Evolutionary conservation across 805 yeast genomes (phyloP).

Genomic region (Peterozyma toletana): DNA sequence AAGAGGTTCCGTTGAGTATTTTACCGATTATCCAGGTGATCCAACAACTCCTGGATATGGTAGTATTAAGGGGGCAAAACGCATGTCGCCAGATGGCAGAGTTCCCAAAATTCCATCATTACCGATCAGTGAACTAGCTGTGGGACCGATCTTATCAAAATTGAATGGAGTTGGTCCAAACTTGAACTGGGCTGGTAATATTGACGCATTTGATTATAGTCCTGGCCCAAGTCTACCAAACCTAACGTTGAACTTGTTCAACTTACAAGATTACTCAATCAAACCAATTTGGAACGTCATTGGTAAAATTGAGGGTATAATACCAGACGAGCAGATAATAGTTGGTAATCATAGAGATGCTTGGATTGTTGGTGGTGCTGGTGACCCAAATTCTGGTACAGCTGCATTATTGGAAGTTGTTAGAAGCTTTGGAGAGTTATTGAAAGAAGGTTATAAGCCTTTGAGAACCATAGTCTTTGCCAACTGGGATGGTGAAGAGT

Average conservation of each 20-base stretch:
- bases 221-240: constrained; percentile 34
- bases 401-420: constrained; percentile 44
- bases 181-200: constrained; percentile 30
- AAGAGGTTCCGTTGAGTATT: constrained; percentile 52
- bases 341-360: constrained; percentile 53
- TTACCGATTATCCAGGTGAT: constrained; percentile 63
- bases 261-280: constrained; percentile 32
- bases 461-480: constrained; percentile 30
- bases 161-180: constrained; percentile 30
- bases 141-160: constrained; percentile 30
- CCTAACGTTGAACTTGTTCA: constrained; percentile 27
- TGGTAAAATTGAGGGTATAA: constrained; percentile 49
- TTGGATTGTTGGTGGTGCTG: constrained; percentile 40
- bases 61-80: constrained; percentile 34
- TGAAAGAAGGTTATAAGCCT: constrained; percentile 37
- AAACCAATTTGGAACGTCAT: constrained; percentile 41
- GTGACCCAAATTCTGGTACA: constrained; percentile 44
- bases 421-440: constrained; percentile 38
- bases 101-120: constrained; percentile 48
- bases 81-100: constrained; percentile 30
- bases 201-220: constrained; percentile 33
- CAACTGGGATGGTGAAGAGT: constrained; percentile 38
- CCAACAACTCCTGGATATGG: constrained; percentile 75
- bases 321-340: constrained; percentile 42
- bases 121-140: constrained; percentile 38